These are phyloP conservation scores for Saccharomycopsis sp. DNA, from an alignment of 805 yeast genomes.

Conservation along the genomic window DNA sequence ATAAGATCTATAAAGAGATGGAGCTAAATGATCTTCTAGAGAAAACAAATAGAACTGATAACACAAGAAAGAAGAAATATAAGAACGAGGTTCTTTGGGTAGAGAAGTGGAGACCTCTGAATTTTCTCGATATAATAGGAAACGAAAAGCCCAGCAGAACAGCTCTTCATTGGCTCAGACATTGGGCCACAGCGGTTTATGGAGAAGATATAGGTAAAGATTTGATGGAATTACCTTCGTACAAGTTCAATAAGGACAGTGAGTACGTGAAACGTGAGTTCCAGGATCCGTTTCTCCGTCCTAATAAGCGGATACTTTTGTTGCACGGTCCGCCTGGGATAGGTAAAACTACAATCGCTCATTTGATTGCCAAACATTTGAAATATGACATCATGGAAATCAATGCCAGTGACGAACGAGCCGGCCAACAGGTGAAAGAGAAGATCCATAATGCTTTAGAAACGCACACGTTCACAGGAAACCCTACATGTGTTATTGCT, in stretches of 20 bases:
- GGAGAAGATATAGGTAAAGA: constrained; percentile 35
- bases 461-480: constrained; percentile 57
- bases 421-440: constrained; percentile 49
- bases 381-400: constrained; percentile 79
- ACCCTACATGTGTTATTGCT: constrained; percentile 75
- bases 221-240: constrained; percentile 6
- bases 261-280: constrained; percentile 15
- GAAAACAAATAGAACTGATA: constrained; percentile 6
- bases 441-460: constrained; percentile 57
- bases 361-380: constrained; percentile 71
- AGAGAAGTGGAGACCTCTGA: constrained; percentile 62
- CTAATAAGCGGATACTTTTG: constrained; percentile 56
- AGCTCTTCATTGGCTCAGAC: constrained; percentile 56
- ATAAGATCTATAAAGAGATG: constrained; percentile 31
- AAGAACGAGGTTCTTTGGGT: constrained; percentile 35
- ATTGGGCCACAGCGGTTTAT: constrained; percentile 58
- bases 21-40: constrained; percentile 24
- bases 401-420: constrained; percentile 78
- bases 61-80: neutral
- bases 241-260: constrained; percentile 15
- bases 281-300: constrained; percentile 50
- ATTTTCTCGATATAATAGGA: constrained; percentile 62
- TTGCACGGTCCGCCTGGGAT: constrained; percentile 91
- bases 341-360: constrained; percentile 88
- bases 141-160: constrained; percentile 58